These are phyloP conservation scores for Boletus insuetus DNA, from an alignment of 768 basidiomycete genomes.

Conservation along the genomic window DNA sequence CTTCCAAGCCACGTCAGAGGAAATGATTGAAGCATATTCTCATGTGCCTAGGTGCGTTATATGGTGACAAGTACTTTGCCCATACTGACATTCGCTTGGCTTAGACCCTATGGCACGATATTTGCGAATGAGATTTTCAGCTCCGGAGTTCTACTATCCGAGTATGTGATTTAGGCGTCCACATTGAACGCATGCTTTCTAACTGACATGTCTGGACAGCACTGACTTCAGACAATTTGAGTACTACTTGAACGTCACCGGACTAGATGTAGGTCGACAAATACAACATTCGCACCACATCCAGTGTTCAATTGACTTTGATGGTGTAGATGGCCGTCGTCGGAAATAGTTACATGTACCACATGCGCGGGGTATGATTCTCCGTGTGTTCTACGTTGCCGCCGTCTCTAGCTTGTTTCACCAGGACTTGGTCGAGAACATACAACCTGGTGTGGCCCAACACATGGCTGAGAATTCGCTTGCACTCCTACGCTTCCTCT, in stretches of 20 bases:
- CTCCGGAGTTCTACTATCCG: slow-evolving; percentile 85
- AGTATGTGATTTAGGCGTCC: slow-evolving; percentile 48
- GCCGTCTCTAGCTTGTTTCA: not conserved
- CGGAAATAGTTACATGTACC: slow-evolving; percentile 91
- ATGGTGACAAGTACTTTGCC: not conserved
- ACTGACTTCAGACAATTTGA: slow-evolving; percentile 97
- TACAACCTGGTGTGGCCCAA: slow-evolving; percentile 80
- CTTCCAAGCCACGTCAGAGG: slow-evolving; percentile 93
- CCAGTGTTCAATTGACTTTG: not conserved
- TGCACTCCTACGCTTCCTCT: slow-evolving; percentile 72
- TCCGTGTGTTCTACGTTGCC: not conserved
- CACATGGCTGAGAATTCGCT: slow-evolving; percentile 91
- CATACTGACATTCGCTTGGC: not conserved
- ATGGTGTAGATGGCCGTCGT: slow-evolving; percentile 78
- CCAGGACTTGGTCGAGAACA: slow-evolving; percentile 76
- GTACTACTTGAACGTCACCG: slow-evolving; percentile 84
- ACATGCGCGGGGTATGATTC: slow-evolving; percentile 75
- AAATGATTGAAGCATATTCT: slow-evolving; percentile 92
- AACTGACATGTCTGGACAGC: slow-evolving; percentile 37
- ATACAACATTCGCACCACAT: not conserved
- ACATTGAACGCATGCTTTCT: slow-evolving; percentile 3
- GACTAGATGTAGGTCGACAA: slow-evolving; percentile 69
- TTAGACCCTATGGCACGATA: slow-evolving; percentile 82
- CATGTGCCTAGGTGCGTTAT: slow-evolving; percentile 66
- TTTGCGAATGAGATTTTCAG: slow-evolving; percentile 91